phyloP scores from a whole-genome alignment of 2,329 filamentous ascomycete species.

The Didymella keratinophila region DNA sequence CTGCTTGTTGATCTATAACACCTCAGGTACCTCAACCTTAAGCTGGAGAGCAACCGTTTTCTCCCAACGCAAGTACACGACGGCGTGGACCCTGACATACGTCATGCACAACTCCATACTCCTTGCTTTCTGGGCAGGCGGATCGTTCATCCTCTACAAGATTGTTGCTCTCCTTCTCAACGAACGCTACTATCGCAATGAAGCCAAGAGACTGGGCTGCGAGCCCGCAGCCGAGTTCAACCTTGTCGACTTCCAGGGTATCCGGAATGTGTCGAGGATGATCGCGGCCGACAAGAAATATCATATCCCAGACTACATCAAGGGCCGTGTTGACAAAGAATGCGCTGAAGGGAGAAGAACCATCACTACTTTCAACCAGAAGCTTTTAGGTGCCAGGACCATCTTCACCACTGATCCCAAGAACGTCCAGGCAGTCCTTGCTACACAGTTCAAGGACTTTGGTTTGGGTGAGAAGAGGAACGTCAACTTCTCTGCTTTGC shows the following conservation, averaged over 20 bases:
- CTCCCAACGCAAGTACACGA: background rate
- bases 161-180: slow-evolving; percentile 35
- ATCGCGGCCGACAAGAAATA: slow-evolving; percentile 49
- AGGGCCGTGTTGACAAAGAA: slow-evolving; percentile 30
- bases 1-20: background rate
- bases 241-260: slow-evolving; percentile 59
- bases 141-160: slow-evolving; percentile 44
- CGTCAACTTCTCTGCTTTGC: slow-evolving; percentile 48
- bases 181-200: slow-evolving; percentile 44
- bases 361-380: slow-evolving; percentile 39
- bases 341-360: slow-evolving; percentile 27
- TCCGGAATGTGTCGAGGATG: slow-evolving; percentile 55
- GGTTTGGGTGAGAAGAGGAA: slow-evolving; percentile 48
- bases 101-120: slow-evolving; percentile 41
- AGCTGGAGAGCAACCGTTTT: background rate
- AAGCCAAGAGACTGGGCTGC: slow-evolving; percentile 54
- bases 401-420: slow-evolving; percentile 53
- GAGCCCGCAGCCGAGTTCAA: slow-evolving; percentile 50
- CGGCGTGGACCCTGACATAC: slow-evolving; percentile 5
- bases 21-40: background rate
- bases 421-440: slow-evolving; percentile 56
- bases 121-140: slow-evolving; percentile 38
- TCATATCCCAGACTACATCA: slow-evolving; percentile 42
- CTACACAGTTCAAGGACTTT: slow-evolving; percentile 57
- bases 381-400: slow-evolving; percentile 23